Base-by-base conservation (phyloP, 1,139 yeast species). In the Candida smagusa region DNA sequence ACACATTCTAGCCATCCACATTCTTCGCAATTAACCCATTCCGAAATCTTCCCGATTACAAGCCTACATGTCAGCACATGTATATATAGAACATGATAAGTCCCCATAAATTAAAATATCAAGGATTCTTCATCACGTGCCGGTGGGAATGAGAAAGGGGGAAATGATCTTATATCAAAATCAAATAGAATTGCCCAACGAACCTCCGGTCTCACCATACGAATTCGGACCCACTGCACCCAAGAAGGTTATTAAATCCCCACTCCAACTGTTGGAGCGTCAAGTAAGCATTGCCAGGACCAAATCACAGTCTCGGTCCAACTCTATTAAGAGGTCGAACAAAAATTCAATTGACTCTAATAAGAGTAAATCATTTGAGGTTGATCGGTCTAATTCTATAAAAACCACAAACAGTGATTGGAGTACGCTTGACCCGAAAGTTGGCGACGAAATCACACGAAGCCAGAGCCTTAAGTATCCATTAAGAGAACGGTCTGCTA, bases 201-300 rank as follows among this genome's bases (percentile, higher is more conserved):
- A 27, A 27, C 9, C 9, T 7, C 29, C 12, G 9, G 29, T 27
- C 9, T 23, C 26, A 23, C 26, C 29, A 9, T 27, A 11, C 12
- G 16, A 9, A 27, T 27, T 11, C 13, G 16, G 16, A 27, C 19
- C 19, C 19, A 13, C 16, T 4, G 12, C 29, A 9, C 24, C 24
- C 12, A 30, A 26, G 16, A 25, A 33, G 16, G 33, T 31, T 24
- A 34, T 40, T 30, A 44, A 38, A 28, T 45, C 48, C 2, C 50
- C 50, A 3, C 36, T 46, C 33, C 40, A 39, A 19, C 47, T 40
- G 30, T 38, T 46, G 37, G 50, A 46, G 38, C 40, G 46, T 28
- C 48, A 43, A 32, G 39, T 46, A 9, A 39, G 46, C n/a, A 37
- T 46, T 6, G 49, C 49, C 12, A 37, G 46, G 4, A 38, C 49